Conservation (phyloP, 495 filamentous ascomycete genomes). For the Cercophora samala region DNA sequence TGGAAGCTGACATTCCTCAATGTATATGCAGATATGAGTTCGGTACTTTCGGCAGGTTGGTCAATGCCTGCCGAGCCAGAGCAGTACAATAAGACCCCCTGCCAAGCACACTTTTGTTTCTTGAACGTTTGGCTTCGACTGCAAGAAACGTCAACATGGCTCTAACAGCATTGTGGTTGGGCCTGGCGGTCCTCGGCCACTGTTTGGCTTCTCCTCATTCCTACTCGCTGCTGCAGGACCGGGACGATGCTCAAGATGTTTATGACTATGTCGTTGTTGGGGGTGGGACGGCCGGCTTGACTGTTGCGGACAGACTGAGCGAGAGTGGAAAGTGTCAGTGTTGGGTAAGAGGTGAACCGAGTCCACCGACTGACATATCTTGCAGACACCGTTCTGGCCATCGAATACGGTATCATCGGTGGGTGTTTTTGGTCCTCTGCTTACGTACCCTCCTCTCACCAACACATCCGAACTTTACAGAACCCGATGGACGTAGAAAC, state of each 20-base stretch:
- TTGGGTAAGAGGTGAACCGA: neutral
- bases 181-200: neutral
- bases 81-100: too few relatives aligned
- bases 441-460: too few relatives aligned
- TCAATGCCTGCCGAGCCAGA: neutral
- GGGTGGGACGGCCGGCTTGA: slow-evolving; percentile 12
- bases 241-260: neutral
- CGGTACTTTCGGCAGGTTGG: neutral
- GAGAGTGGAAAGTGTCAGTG: slow-evolving; percentile 5
- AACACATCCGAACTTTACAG: neutral
- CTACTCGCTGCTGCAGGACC: neutral
- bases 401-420: slow-evolving; percentile 17
- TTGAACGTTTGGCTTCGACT: neutral
- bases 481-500: slow-evolving; percentile 1
- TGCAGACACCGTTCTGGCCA: slow-evolving; percentile 14
- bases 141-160: neutral
- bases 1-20: neutral
- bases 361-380: neutral
- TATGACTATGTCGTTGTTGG: slow-evolving; percentile 16
- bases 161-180: neutral
- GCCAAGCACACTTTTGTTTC: too few relatives aligned
- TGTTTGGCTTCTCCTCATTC: neutral
- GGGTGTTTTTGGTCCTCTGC: slow-evolving; percentile 9
- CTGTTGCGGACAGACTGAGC: slow-evolving; percentile 16
- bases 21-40: neutral